Evolutionary conservation across 768 basidiomycete genomes (phyloP).

Genomic region (Leccinellum luteum): DNA sequence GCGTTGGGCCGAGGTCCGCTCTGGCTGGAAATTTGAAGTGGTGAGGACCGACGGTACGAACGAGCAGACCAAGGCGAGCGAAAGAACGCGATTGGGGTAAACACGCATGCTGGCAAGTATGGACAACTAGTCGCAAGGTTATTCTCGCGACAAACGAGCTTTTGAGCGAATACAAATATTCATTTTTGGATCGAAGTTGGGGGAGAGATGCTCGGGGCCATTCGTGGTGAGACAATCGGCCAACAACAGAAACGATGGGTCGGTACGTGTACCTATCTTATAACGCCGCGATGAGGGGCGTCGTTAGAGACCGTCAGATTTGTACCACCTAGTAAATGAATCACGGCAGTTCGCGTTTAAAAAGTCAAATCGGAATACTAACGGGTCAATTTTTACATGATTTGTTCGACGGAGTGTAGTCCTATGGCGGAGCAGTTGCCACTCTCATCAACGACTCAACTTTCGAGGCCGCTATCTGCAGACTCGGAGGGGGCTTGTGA

Average conservation of each 20-base stretch:
- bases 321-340: neutral
- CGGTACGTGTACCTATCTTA: neutral
- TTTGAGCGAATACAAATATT: neutral
- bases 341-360: neutral
- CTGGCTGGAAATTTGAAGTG: neutral
- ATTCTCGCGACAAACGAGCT: neutral
- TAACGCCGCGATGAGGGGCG: conserved; percentile 1
- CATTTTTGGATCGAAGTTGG: neutral
- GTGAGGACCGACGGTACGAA: neutral
- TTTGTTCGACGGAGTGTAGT: neutral
- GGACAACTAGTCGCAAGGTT: neutral
- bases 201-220: neutral
- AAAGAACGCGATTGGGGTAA: neutral
- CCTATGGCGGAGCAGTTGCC: neutral
- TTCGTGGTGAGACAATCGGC: neutral
- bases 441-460: too few relatives aligned
- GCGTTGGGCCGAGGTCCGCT: neutral
- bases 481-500: neutral
- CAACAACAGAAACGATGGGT: neutral
- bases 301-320: conserved; percentile 1
- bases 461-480: neutral
- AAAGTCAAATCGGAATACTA: neutral
- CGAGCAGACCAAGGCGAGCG: neutral
- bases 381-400: neutral
- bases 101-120: conserved; percentile 4